Evolutionary conservation across 495 filamentous ascomycete genomes (phyloP), one percentile per base, ranked within the genome.

Genomic region (Neurospora sp.): DNA sequence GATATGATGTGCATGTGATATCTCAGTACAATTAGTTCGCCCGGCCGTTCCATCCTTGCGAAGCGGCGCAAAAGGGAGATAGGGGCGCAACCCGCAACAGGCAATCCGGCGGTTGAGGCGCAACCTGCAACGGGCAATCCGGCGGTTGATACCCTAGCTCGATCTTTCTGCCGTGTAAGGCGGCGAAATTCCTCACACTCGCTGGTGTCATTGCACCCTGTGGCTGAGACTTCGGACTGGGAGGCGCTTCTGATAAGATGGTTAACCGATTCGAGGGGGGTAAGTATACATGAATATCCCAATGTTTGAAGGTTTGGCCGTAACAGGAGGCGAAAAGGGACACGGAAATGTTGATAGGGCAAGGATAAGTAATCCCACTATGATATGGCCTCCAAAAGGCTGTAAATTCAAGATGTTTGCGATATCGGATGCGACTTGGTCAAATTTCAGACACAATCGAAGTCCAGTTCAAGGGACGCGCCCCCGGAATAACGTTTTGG

Each of bases 1-100:
- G 71, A 71, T 37, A 70, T 71, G 37, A 35, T 31, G 27, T 68
- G 75, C 75, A n/a, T 75, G 42, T 35, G 75, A 72, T 31, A 72
- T 65, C 53, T 65, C 53, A 27, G 53, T 31, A 31, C 5, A 61
- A 61, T 35, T 16, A 35, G 27, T 8, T 61, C 14, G 27, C 27
- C 27, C 12, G 22, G 22, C 27, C 74, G 39, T 40, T 75, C 12
- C 59, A 68, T 8, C 70, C 73, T 40, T 77, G 73, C 45, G 70
- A 74, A 38, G 71, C 16, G 14, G 59, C 53, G 27, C 22, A 14
- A 61, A 7, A 39, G 68, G 39, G 22, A 68, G 61, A 59, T 73
- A 59, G 59, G 44, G 40, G 39, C 72, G 75, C 74, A 77, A 72
- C 40, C 74, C 7, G 70, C 70, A 17, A 69, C 74, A 4, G 74